Percentiles rank a stretch among this genome's conserved stretches.
These are phyloP conservation scores for Dictyostelium firmibasis DNA, from an alignment of 78 protist genomes.

Conservation along the genomic window DNA sequence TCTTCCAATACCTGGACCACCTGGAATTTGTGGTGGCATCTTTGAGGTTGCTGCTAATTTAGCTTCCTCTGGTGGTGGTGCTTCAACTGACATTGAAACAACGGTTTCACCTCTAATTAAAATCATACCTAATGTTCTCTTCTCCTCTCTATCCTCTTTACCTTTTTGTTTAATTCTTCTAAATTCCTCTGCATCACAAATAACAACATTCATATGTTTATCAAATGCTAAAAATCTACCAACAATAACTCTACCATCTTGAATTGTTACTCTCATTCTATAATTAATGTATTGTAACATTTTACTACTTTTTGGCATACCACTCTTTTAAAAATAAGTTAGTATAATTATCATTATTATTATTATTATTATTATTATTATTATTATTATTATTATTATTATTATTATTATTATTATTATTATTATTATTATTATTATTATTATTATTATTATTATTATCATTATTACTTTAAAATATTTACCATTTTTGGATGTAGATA, in stretches of 20 bases:
- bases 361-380: too few species aligned
- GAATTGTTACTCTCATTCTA: slow-evolving; percentile 91
- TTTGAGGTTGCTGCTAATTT: slow-evolving; percentile 18
- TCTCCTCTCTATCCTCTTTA: slow-evolving; percentile 82
- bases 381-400: too few species aligned
- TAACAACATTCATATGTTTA: slow-evolving; percentile 98
- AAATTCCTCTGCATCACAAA: slow-evolving; percentile 96
- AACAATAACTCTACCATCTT: slow-evolving; percentile 92
- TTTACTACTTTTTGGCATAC: slow-evolving; percentile 88
- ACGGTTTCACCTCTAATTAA: slow-evolving; percentile 96
- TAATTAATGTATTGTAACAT: slow-evolving; percentile 91
- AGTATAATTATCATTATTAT: too few species aligned
- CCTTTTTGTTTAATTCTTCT: slow-evolving; percentile 82
- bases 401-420: too few species aligned
- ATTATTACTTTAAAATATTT: too few species aligned
- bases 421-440: too few species aligned
- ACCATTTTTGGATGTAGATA: not conserved
- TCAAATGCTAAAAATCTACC: slow-evolving; percentile 99
- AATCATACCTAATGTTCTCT: slow-evolving; percentile 94
- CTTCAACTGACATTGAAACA: slow-evolving; percentile 95
- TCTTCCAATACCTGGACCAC: slow-evolving; percentile 90
- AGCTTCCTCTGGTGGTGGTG: slow-evolving; percentile 93
- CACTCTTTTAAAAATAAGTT: not conserved
- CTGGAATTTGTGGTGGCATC: slow-evolving; percentile 62
- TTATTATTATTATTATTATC: too few species aligned